Evolutionary conservation across 371 early-diverging fungal species (phyloP).

Genomic region (Mortierella sp.): DNA sequence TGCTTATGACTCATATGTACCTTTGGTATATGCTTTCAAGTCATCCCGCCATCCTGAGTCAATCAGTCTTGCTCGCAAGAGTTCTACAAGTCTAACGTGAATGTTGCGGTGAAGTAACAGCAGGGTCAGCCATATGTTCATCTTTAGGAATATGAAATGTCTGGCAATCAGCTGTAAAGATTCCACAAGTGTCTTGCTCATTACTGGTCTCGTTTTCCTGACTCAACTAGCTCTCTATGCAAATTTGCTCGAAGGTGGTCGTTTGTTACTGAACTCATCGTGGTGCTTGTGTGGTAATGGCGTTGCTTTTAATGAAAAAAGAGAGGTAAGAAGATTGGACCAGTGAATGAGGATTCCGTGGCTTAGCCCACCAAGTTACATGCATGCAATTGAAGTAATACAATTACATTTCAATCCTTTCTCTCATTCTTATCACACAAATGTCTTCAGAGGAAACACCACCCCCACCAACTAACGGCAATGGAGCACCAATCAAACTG

Average conservation of each 20-base stretch:
- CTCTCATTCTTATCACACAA: constrained; percentile 1
- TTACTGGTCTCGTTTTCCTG: constrained; percentile 56
- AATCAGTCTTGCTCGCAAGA: constrained; percentile 39
- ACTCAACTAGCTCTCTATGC: constrained; percentile 52
- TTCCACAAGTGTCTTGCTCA: neutral
- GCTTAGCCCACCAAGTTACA: constrained; percentile 1
- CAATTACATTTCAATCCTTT: neutral
- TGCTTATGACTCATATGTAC: constrained; percentile 6
- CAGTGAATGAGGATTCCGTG: constrained; percentile 1
- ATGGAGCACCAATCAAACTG: constrained; percentile 36
- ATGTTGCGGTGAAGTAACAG: neutral
- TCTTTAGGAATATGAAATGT: no score
- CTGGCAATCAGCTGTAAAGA: no score
- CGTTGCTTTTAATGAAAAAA: neutral
- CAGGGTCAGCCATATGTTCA: neutral
- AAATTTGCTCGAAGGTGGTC: constrained; percentile 46
- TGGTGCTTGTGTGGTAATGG: neutral
- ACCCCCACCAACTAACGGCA: constrained; percentile 27
- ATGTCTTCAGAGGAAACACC: constrained; percentile 44
- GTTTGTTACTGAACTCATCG: constrained; percentile 44
- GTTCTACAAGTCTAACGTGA: constrained; percentile 36
- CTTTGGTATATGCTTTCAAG: constrained; percentile 42
- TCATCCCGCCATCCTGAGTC: constrained; percentile 58
- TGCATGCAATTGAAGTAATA: neutral
- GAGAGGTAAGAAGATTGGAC: neutral